A percentile compares a stretch with the other conserved stretches of the same genome.
Conservation (phyloP, 306 rosid genomes). For the Begonia peltatifolia region DNA sequence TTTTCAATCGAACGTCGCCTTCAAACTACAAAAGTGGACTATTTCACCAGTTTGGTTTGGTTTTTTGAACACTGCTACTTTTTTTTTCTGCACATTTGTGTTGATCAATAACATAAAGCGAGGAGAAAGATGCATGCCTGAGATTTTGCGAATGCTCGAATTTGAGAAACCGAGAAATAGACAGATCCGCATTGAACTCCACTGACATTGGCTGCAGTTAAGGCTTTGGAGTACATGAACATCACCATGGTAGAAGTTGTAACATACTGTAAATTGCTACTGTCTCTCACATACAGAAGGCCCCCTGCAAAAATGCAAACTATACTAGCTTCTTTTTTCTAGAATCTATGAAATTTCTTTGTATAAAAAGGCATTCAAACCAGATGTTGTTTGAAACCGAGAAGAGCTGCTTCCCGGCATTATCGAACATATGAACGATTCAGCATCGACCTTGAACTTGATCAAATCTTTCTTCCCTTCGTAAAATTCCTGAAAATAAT, state of each 20-base stretch:
- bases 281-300: constrained; percentile 53
- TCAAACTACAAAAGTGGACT: no score
- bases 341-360: background rate
- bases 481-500: constrained; percentile 41
- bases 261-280: constrained; percentile 62
- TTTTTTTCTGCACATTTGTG: no score
- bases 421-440: constrained; percentile 51
- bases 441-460: constrained; percentile 40
- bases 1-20: no score
- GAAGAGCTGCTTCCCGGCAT: constrained; percentile 71
- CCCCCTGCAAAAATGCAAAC: constrained; percentile 35
- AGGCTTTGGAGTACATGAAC: constrained; percentile 40
- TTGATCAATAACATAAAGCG: no score
- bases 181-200: constrained; percentile 58
- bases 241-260: constrained; percentile 54
- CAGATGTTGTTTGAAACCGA: constrained; percentile 50
- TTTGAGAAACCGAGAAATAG: constrained; percentile 35
- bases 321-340: background rate
- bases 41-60: no score
- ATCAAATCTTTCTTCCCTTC: constrained; percentile 35
- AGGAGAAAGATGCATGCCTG: constrained; percentile 26
- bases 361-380: constrained; percentile 10
- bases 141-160: constrained; percentile 50
- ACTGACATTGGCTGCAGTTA: constrained; percentile 20
- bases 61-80: no score